Evolutionary conservation across 495 filamentous ascomycete genomes (phyloP).

Genomic region (Neurospora sp.): DNA sequence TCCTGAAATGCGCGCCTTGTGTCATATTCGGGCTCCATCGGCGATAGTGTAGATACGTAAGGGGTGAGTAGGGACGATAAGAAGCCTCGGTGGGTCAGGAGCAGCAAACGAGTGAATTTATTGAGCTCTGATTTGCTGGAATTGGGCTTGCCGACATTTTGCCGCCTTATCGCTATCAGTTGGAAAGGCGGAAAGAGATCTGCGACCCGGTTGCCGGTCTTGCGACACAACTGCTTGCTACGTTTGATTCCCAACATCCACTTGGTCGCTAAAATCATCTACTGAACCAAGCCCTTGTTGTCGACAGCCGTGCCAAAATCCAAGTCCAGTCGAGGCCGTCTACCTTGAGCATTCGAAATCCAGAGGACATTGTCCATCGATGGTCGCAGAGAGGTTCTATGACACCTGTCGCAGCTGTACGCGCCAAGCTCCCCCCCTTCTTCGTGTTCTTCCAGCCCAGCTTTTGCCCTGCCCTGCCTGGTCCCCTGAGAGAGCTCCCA

Average conservation of each 20-base stretch:
- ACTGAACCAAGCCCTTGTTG: background rate
- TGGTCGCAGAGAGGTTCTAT: constrained; percentile 7
- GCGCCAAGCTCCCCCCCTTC: background rate
- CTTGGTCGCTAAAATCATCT: background rate
- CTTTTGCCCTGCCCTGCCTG: background rate
- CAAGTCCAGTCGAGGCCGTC: background rate
- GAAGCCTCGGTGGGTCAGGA: background rate
- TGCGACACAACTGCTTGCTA: constrained; percentile 2
- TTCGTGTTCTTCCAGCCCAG: background rate
- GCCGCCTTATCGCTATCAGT: constrained; percentile 24
- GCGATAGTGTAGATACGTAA: background rate
- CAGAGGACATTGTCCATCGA: background rate
- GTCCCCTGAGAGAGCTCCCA: background rate
- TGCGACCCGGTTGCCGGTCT: constrained; percentile 9
- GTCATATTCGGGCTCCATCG: background rate
- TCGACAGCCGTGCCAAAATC: background rate
- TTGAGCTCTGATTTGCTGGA: background rate
- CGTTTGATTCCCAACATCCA: background rate
- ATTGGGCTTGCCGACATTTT: constrained; percentile 12
- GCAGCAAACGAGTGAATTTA: background rate
- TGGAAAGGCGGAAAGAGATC: constrained; percentile 17
- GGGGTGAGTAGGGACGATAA: background rate
- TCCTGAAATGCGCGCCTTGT: background rate
- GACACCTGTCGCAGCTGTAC: constrained; percentile 15
- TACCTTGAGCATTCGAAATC: background rate